Percentiles rank a stretch among this genome's conserved stretches.
These are phyloP conservation scores for Limnomonas spitsbergensis DNA, from an alignment of 139 green algal species.

Conservation along the genomic window DNA sequence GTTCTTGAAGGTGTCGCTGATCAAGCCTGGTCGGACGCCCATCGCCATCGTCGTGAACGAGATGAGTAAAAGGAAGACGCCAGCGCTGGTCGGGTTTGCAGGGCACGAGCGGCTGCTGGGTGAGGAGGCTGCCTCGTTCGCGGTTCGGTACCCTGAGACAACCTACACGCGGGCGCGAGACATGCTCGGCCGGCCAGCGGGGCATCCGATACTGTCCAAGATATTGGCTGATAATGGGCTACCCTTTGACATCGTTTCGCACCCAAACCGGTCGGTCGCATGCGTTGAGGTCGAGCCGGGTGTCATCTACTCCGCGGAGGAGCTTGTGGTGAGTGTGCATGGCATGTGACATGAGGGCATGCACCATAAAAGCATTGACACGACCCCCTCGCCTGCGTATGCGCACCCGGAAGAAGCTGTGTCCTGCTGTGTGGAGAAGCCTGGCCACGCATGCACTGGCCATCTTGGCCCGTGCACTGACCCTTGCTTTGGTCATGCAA, in stretches of 20 bases:
- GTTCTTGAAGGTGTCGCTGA: constrained; percentile 88
- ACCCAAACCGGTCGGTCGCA: constrained; percentile 49
- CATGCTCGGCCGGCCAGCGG: constrained; percentile 70
- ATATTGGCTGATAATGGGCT: constrained; percentile 58
- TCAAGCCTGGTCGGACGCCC: constrained; percentile 79
- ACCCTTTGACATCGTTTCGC: constrained; percentile 67
- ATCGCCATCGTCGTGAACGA: constrained; percentile 93
- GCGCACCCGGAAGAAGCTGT: too few species aligned
- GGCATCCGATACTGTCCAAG: constrained; percentile 40
- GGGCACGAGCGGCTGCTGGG: constrained; percentile 87
- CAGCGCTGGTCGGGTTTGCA: constrained; percentile 80
- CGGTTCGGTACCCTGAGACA: constrained; percentile 68
- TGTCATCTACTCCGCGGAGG: constrained; percentile 64
- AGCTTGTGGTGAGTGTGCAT: constrained; percentile 71
- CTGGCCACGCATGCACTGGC: too few species aligned
- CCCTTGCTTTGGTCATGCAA: not conserved
- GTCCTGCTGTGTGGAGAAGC: too few species aligned
- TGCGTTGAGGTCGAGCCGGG: constrained; percentile 46
- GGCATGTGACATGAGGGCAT: too few species aligned
- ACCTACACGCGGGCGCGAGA: constrained; percentile 72
- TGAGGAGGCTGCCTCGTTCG: constrained; percentile 81
- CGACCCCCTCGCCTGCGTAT: too few species aligned
- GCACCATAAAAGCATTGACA: too few species aligned
- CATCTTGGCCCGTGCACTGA: too few species aligned
- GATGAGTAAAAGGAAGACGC: constrained; percentile 88